A percentile compares a stretch with the other conserved stretches of the same genome.
phyloP scores from a whole-genome alignment of 2,329 filamentous ascomycete species.

The Botryosphaeria agaves region DNA sequence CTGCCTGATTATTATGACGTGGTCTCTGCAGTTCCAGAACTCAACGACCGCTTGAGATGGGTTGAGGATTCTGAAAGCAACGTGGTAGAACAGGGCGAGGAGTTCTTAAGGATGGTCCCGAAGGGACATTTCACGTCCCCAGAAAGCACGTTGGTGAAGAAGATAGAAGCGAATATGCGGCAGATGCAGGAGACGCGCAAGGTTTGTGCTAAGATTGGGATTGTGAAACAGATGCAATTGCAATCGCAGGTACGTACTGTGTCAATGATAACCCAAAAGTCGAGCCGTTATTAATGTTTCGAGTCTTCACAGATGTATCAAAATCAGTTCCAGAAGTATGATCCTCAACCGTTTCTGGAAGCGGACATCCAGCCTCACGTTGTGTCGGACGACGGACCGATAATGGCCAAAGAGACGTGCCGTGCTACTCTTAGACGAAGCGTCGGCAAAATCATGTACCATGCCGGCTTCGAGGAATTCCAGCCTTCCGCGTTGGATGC shows the following conservation, averaged over 20 bases:
- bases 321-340: conserved; percentile 96
- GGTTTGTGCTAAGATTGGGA: conserved; percentile 85
- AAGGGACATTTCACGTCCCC: conserved; percentile 60
- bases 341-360: conserved; percentile 76
- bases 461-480: conserved; percentile 91
- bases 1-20: conserved; percentile 92
- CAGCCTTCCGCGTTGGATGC: conserved; percentile 87
- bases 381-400: conserved; percentile 69
- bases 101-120: conserved; percentile 64
- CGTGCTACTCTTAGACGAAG: conserved; percentile 75
- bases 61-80: conserved; percentile 77
- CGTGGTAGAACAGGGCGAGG: conserved; percentile 73
- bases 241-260: conserved; percentile 61
- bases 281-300: no score
- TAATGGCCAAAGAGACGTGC: conserved; percentile 71
- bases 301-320: conserved; percentile 57
- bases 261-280: no score
- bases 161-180: conserved; percentile 77
- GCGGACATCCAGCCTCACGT: conserved; percentile 78
- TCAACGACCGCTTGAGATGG: conserved; percentile 67
- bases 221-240: conserved; percentile 99
- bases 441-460: conserved; percentile 87
- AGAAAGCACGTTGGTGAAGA: conserved; percentile 54
- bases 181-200: conserved; percentile 97
- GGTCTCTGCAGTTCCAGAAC: conserved; percentile 69